Percentiles rank a stretch among this genome's conserved stretches.
phyloP scores from a whole-genome alignment of 1,139 yeast genomes.

The Diutina catenulata region DNA sequence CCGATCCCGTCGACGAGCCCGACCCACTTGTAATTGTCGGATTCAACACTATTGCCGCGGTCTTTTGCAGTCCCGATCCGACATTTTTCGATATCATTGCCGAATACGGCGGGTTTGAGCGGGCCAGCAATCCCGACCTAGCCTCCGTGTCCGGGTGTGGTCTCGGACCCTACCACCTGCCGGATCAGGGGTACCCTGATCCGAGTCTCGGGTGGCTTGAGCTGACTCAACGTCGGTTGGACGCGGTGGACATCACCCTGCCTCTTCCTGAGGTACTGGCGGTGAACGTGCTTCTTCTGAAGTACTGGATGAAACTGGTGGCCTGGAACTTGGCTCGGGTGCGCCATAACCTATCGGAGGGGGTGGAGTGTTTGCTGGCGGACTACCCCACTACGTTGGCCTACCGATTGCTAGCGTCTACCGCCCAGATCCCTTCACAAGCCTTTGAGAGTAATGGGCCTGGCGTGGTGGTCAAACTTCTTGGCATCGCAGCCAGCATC shows the following conservation, averaged over 20 bases:
- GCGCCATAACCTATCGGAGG: neutral
- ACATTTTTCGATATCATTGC: neutral
- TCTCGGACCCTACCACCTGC: too few relatives aligned
- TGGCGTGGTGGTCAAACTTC: constrained; percentile 3
- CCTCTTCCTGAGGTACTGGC: neutral
- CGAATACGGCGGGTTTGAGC: neutral
- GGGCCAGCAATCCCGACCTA: too few relatives aligned
- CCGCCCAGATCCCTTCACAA: neutral
- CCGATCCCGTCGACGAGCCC: constrained; percentile 1
- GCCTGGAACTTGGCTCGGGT: constrained; percentile 1
- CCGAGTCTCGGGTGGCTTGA: too few relatives aligned
- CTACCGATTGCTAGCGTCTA: neutral
- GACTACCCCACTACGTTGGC: neutral
- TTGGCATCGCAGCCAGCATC: neutral
- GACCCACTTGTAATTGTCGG: neutral
- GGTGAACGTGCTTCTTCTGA: neutral
- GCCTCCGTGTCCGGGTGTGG: too few relatives aligned
- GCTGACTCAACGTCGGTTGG: neutral
- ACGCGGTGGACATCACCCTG: neutral
- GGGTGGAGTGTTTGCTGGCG: neutral
- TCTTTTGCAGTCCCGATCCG: neutral
- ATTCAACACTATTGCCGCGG: neutral
- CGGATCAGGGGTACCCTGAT: too few relatives aligned
- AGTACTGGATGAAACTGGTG: constrained; percentile 3
- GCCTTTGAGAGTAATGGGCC: constrained; percentile 2